phyloP scores from a whole-genome alignment of 345 rosid genomes.

The Erodium maritimum region DNA sequence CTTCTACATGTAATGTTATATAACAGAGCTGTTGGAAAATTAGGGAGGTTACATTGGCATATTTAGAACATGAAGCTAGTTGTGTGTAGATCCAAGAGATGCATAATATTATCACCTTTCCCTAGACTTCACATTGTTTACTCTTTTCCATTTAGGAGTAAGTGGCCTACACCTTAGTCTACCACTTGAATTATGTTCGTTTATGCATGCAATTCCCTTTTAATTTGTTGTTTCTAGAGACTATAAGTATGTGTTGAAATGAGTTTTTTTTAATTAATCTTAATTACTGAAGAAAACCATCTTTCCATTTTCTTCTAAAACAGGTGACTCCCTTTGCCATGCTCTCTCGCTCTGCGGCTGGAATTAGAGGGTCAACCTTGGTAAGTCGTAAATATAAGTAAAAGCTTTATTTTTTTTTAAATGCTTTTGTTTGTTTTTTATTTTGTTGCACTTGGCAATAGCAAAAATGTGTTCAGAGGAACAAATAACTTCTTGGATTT shows the following conservation, averaged over 20 bases:
- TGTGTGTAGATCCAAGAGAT: neutral
- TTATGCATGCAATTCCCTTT: neutral
- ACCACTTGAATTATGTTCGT: neutral
- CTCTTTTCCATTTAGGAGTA: neutral
- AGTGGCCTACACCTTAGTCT: neutral
- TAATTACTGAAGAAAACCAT: neutral
- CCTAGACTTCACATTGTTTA: neutral
- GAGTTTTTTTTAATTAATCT: neutral
- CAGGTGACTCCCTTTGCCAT: slow-evolving; percentile 94
- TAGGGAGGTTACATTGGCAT: neutral
- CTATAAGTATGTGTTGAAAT: neutral
- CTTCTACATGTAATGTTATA: neutral
- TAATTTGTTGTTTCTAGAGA: neutral
- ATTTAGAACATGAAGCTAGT: neutral
- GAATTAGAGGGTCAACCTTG: slow-evolving; percentile 90
- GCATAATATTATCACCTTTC: neutral
- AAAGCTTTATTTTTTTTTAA: too few relatives aligned
- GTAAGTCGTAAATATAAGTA: slow-evolving; percentile 26
- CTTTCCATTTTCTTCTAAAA: slow-evolving; percentile 10
- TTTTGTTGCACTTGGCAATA: neutral
- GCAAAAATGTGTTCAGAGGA: neutral
- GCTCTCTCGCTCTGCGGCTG: slow-evolving; percentile 90
- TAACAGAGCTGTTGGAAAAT: too few relatives aligned
- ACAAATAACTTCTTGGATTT: too few relatives aligned
- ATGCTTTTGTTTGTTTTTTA: too few relatives aligned